Conservation (phyloP, 805 yeast genomes). For the Wickerhamiella hasegawae region DNA sequence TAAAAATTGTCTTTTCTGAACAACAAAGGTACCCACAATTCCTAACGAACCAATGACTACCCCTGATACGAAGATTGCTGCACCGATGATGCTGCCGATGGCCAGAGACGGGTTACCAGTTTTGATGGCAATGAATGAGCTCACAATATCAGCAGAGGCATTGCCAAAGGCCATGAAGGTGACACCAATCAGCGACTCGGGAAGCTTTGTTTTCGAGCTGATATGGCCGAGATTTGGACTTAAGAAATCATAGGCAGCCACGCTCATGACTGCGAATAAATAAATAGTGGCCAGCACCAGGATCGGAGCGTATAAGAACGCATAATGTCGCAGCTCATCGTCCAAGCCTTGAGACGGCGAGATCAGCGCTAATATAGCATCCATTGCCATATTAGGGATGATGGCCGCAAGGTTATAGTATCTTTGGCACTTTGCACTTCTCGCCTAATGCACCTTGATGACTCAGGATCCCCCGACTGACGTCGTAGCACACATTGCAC, state of each 20-base stretch:
- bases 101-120: conserved; percentile 64
- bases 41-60: conserved; percentile 73
- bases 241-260: conserved; percentile 66
- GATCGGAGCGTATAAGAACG: too few relatives aligned
- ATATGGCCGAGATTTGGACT: conserved; percentile 64
- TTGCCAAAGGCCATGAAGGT: conserved; percentile 84
- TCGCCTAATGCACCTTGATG: too few relatives aligned
- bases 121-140: conserved; percentile 70
- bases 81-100: conserved; percentile 80
- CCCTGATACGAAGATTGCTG: conserved; percentile 66
- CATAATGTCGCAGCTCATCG: too few relatives aligned
- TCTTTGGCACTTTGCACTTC: too few relatives aligned
- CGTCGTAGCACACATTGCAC: too few relatives aligned
- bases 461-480: too few relatives aligned
- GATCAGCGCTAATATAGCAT: too few relatives aligned
- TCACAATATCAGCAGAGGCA: conserved; percentile 78
- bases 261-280: conserved; percentile 49
- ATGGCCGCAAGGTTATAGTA: too few relatives aligned
- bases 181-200: conserved; percentile 71
- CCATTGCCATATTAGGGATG: too few relatives aligned
- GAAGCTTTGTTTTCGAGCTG: conserved; percentile 42
- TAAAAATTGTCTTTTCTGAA: conserved; percentile 30
- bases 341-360: too few relatives aligned
- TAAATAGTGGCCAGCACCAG: conserved; percentile 8
- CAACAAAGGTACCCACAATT: conserved; percentile 46